Percentiles rank a stretch among this genome's conserved stretches.
These are phyloP conservation scores for Pestalotiopsis sp. DNA, from an alignment of 2,329 filamentous ascomycete genomes.

Conservation along the genomic window DNA sequence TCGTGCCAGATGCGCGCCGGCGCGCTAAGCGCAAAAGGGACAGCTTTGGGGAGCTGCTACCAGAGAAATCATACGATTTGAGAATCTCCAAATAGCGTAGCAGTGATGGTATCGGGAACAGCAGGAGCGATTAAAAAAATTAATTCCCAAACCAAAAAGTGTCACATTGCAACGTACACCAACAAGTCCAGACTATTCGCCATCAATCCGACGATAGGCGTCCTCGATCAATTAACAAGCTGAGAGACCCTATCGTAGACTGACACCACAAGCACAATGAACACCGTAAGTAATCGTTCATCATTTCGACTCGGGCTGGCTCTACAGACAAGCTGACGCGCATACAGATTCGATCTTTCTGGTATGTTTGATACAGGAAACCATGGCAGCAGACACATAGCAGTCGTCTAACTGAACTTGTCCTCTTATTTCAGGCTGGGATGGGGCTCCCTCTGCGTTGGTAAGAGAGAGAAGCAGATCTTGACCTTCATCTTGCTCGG, in stretches of 20 bases:
- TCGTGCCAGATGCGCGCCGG: background rate
- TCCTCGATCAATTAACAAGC: background rate
- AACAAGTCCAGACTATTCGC: background rate
- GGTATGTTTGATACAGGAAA: constrained; percentile 10
- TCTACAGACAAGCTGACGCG: constrained; percentile 6
- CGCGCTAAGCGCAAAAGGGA: background rate
- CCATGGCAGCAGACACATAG: constrained; percentile 1
- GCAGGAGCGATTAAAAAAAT: background rate
- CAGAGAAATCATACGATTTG: constrained; percentile 6
- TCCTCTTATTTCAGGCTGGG: constrained; percentile 65
- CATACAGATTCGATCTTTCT: constrained; percentile 18
- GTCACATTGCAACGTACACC: background rate
- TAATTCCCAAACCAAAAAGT: background rate
- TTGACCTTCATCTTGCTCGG: constrained; percentile 12
- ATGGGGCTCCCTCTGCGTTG: constrained; percentile 86
- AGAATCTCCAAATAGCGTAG: constrained; percentile 6
- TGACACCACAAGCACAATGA: constrained; percentile 13
- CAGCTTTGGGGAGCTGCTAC: background rate
- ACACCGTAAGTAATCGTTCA: constrained; percentile 15
- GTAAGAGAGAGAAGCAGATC: constrained; percentile 49
- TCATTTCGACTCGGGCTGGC: background rate
- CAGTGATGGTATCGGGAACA: background rate
- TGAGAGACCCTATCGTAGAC: background rate
- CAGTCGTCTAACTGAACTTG: background rate
- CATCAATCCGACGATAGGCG: background rate